Percentiles rank a stretch among this genome's conserved stretches.
Evolutionary conservation across 768 basidiomycete genomes (phyloP).

Genomic region (Suillus brevipes): DNA sequence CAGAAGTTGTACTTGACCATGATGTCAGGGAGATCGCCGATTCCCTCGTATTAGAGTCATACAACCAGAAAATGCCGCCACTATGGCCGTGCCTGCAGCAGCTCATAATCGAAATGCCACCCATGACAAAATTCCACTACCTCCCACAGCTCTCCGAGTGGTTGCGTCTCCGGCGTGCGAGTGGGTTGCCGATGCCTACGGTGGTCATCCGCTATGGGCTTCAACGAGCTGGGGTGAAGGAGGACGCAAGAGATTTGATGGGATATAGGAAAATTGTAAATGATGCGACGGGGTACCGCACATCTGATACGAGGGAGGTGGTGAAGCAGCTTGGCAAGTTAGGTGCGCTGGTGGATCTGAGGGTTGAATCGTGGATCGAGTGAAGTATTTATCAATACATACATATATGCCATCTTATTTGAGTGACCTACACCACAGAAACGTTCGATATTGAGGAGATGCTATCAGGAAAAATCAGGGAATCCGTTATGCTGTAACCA

Average conservation of each 20-base stretch:
- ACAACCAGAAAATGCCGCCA: not conserved
- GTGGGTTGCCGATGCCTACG: not conserved
- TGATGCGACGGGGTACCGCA: not conserved
- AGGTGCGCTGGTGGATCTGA: not conserved
- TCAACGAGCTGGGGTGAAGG: not conserved
- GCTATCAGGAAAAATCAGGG: not conserved
- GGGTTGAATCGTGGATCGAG: not conserved
- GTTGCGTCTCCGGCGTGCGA: not conserved
- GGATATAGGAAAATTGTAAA: not conserved
- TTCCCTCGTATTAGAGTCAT: not conserved
- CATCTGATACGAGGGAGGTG: not conserved
- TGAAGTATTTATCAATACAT: not conserved
- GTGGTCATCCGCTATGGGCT: not conserved
- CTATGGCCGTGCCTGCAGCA: not conserved
- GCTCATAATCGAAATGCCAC: not conserved
- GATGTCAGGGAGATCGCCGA: slow-evolving; percentile 1
- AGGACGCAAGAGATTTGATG: not conserved
- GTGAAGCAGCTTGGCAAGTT: not conserved
- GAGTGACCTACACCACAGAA: not conserved
- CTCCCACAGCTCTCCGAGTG: slow-evolving; percentile 1
- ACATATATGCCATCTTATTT: not conserved
- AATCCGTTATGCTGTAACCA: not conserved
- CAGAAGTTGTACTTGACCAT: not conserved
- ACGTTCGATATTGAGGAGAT: not conserved
- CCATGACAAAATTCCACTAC: not conserved